Evolutionary conservation across 75 land plant species (phyloP), one percentile per base, ranked within the genome.

Genomic region (Picea glauca): DNA sequence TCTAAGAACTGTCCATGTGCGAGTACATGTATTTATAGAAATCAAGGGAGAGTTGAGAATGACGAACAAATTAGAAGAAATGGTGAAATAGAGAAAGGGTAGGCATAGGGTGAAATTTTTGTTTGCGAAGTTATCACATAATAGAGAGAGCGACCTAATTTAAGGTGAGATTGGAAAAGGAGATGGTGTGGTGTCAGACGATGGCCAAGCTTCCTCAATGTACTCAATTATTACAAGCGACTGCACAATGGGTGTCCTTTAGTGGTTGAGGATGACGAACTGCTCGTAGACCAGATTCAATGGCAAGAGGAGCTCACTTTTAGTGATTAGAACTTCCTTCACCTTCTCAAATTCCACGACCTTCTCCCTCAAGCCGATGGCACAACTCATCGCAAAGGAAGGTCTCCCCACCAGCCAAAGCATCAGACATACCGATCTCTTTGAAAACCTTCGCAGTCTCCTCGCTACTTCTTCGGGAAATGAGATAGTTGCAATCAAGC

Each of bases 121-220:
- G 72, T 81, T 33, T 4, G 78, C 46, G 81, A 59, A 81, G 43
- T 78, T 81, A 5, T 65, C 78, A 80, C 81, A 80, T 78, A 80
- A 80, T 23, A 79, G 77, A 1, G 62, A 80, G 0, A 17, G 50
- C 5, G 82, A 62, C 18, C 81, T 7, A 7, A 11, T 81, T 26
- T 58, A 54, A 17, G 82, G 60, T 0, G 0, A 30, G 13, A 5
- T 21, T 15, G 82, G 82, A 15, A 77, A 54, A 9, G 78, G 64
- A 17, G 58, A 15, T 23, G 26, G 81, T 17, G 38, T 35, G 38
- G 38, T 35, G 38, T 35, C 38, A 0, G 2, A 35, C 0, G 33
- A 4, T 0, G 67, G 33, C 35, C 67, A 81, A 6, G 68, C 67
- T 31, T 81, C 82, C 9, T 81, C 70, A 4, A 81, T 35, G 58